Percentiles rank a stretch among this genome's conserved stretches.
phyloP scores from a whole-genome alignment of 2,329 filamentous ascomycete species.

The Acarospora socialis region DNA sequence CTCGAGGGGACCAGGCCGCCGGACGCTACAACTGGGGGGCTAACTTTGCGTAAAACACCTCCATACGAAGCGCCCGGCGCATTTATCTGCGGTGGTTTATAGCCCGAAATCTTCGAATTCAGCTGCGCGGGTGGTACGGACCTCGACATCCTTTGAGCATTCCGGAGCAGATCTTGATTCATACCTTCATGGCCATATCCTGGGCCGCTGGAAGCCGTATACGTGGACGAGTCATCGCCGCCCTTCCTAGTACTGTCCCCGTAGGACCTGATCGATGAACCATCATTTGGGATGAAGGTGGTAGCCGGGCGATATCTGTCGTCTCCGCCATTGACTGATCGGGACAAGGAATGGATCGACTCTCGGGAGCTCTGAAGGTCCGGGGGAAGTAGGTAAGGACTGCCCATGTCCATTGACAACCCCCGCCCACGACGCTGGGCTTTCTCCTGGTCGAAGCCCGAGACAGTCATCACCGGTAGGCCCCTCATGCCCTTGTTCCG shows the following conservation, averaged over 20 bases:
- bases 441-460: conserved; percentile 30
- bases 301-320: conserved; percentile 65
- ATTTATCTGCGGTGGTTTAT: conserved; percentile 21
- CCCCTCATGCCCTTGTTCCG: conserved; percentile 28
- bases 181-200: conserved; percentile 47
- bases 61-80: too few relatives aligned
- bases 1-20: conserved; percentile 10
- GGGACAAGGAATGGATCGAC: conserved; percentile 73
- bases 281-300: conserved; percentile 39
- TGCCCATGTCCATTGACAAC: conserved; percentile 55
- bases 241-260: conserved; percentile 21
- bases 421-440: conserved; percentile 29
- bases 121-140: conserved; percentile 32
- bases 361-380: conserved; percentile 65
- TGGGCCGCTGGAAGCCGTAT: conserved; percentile 50
- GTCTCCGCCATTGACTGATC: conserved; percentile 57
- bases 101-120: conserved; percentile 20
- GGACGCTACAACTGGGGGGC: conserved; percentile 3
- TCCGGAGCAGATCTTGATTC: conserved; percentile 38
- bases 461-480: conserved; percentile 44
- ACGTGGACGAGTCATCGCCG: conserved; percentile 37
- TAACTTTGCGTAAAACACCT: conserved; percentile 9
- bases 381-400: conserved; percentile 87
- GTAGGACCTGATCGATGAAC: conserved; percentile 25
- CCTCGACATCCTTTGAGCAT: conserved; percentile 44